Evolutionary conservation across 495 filamentous ascomycete genomes (phyloP).

Genomic region (Xylaria telfairii): DNA sequence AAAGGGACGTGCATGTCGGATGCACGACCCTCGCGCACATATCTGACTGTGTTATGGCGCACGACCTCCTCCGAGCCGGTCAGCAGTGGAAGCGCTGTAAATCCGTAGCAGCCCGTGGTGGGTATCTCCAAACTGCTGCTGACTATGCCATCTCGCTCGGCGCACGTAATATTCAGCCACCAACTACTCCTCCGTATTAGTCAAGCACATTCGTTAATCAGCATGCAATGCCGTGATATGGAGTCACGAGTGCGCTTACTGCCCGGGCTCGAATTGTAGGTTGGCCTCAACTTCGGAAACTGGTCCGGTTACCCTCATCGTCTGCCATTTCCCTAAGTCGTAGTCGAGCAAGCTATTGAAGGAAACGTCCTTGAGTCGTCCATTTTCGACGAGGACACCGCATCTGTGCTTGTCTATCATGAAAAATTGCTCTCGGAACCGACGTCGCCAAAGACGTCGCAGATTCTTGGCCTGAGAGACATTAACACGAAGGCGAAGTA

Average conservation of each 20-base stretch:
- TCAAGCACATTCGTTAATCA: not conserved
- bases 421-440: conserved; percentile 47
- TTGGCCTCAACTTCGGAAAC: conserved; percentile 41
- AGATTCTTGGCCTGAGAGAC: conserved; percentile 39
- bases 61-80: conserved; percentile 49
- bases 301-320: conserved; percentile 25
- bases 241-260: conserved; percentile 35
- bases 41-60: conserved; percentile 37
- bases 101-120: conserved; percentile 45
- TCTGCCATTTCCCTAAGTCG: conserved; percentile 35
- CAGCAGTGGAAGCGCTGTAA: conserved; percentile 48
- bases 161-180: conserved; percentile 57
- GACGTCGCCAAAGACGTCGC: conserved; percentile 43
- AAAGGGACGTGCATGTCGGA: conserved; percentile 47
- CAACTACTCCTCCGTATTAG: conserved; percentile 42
- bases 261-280: conserved; percentile 39
- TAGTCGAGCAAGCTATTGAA: conserved; percentile 36
- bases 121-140: conserved; percentile 39
- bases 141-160: conserved; percentile 54
- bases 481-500: conserved; percentile 31
- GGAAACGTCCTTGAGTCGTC: conserved; percentile 42
- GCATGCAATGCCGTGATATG: not conserved
- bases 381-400: conserved; percentile 35
- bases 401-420: conserved; percentile 48
- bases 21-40: conserved; percentile 41